Evolutionary conservation across 129 eudicot species (phyloP), one percentile per base, ranked within the genome.

Genomic region (Silybum marianum): DNA sequence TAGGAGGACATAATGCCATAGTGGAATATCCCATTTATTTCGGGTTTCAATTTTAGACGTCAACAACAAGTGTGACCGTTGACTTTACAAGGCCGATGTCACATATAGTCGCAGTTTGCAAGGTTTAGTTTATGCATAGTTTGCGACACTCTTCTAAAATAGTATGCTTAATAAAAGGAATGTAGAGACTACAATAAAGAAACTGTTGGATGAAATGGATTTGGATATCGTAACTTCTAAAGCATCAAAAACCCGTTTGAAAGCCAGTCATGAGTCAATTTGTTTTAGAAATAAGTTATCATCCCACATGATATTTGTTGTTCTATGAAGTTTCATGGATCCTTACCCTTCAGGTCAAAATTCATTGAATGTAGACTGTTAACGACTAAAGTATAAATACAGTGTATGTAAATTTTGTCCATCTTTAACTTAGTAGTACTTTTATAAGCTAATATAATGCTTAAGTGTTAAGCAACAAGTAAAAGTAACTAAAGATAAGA

Each of bases 401-500:
- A 70, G 2, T 18, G 42, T 28, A 28, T 7, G 73, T 28, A 7
- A 8, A 6, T 69, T n/a, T 28, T 28, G 19, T 69, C 23, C 19
- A 18, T 32, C 21, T 58, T 30, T 30, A 34, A 16, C 24, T 67
- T 70, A 70, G 6, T 3, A 30, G 3, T 30, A 7, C 9, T 32
- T 32, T 70, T 32, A 16, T 23, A 71, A 9, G 51, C 8, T 71
- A 58, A 18, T 36, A 18, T 2, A 21, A 70, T 71, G 75, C 77
- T 73, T 39, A 72, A 40, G 76, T 72, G 26, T 40, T 42, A 73
- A 73, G 77, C 77, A 21, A 73, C 28, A 73, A 38, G n/a, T 23
- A 73, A 73, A 73, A 73, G 63, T 42, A 48, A 40, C 42, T 40
- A 40, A 73, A 22, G 77, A 73, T 42, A 73, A 73, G 63, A 73